Percentiles rank a stretch among this genome's conserved stretches.
Evolutionary conservation across 495 filamentous ascomycete species (phyloP).

Genomic region (Coniosporium apollinis): DNA sequence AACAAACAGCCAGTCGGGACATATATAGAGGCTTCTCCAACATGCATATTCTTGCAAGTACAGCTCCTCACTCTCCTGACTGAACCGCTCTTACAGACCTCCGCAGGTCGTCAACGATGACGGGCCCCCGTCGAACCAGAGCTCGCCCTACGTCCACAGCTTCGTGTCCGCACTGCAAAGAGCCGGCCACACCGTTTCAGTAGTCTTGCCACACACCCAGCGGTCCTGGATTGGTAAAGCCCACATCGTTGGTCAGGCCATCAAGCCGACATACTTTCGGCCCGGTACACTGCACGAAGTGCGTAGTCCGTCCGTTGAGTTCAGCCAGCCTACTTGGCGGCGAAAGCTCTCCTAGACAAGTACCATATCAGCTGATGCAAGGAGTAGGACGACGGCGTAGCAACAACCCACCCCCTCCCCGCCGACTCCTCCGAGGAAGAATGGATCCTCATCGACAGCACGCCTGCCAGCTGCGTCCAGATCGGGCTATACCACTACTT

Average conservation of each 20-base stretch:
- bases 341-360: too few species aligned
- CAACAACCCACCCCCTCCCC: slow-evolving; percentile 36
- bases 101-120: slow-evolving; percentile 76
- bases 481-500: slow-evolving; percentile 84
- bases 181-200: slow-evolving; percentile 68
- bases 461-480: slow-evolving; percentile 75
- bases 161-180: slow-evolving; percentile 62
- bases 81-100: background rate
- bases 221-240: slow-evolving; percentile 98
- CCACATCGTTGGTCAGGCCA: slow-evolving; percentile 71
- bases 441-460: slow-evolving; percentile 85
- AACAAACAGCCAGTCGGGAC: too few species aligned
- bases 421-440: slow-evolving; percentile 44
- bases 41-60: slow-evolving; percentile 2
- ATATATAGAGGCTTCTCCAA: too few species aligned
- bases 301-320: too few species aligned
- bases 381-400: slow-evolving; percentile 58
- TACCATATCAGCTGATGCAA: too few species aligned
- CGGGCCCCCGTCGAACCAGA: slow-evolving; percentile 78
- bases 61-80: background rate
- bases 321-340: too few species aligned
- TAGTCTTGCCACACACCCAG: slow-evolving; percentile 79
- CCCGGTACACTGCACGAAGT: slow-evolving; percentile 41
- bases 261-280: slow-evolving; percentile 82
- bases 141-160: slow-evolving; percentile 83